These are phyloP conservation scores for Leccinum arenicola DNA, from an alignment of 768 basidiomycete species.

Conservation along the genomic window DNA sequence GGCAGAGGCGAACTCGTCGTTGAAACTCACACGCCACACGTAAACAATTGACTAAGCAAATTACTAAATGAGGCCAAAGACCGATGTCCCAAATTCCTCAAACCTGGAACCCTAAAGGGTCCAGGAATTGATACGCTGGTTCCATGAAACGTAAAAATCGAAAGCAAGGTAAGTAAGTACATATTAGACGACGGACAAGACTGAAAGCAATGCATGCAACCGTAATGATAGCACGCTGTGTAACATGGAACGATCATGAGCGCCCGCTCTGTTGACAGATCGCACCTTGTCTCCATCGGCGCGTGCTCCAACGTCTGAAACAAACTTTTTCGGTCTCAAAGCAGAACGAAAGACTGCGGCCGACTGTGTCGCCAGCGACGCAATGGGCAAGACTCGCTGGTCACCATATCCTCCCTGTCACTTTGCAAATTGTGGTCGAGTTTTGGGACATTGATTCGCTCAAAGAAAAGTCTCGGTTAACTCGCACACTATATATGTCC, in stretches of 20 bases:
- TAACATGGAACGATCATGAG: too few species aligned
- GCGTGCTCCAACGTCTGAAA: slow-evolving; percentile 39
- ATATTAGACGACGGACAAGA: not conserved
- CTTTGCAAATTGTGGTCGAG: slow-evolving; percentile 64
- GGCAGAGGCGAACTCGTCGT: too few species aligned
- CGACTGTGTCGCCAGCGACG: slow-evolving; percentile 41
- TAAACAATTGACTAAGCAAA: too few species aligned
- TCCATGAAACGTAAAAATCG: not conserved
- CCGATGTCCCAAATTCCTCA: too few species aligned
- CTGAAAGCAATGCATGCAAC: not conserved
- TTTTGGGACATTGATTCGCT: slow-evolving; percentile 84
- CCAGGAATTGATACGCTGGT: too few species aligned
- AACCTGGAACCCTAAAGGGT: too few species aligned
- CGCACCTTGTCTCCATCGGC: slow-evolving; percentile 20
- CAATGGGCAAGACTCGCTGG: slow-evolving; percentile 51
- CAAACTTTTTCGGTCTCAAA: slow-evolving; percentile 63
- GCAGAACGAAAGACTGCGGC: slow-evolving; percentile 41
- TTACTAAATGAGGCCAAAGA: too few species aligned
- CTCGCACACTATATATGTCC: slow-evolving; percentile 86
- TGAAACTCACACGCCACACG: too few species aligned
- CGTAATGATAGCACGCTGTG: not conserved
- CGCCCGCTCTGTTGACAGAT: slow-evolving; percentile 22
- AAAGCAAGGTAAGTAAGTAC: not conserved
- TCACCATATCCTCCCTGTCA: slow-evolving; percentile 76
- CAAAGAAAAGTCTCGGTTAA: slow-evolving; percentile 81